Percentiles rank a stretch among this genome's conserved stretches.
Conservation (phyloP, 495 filamentous ascomycete genomes). For the Aspergillus cristatus region DNA sequence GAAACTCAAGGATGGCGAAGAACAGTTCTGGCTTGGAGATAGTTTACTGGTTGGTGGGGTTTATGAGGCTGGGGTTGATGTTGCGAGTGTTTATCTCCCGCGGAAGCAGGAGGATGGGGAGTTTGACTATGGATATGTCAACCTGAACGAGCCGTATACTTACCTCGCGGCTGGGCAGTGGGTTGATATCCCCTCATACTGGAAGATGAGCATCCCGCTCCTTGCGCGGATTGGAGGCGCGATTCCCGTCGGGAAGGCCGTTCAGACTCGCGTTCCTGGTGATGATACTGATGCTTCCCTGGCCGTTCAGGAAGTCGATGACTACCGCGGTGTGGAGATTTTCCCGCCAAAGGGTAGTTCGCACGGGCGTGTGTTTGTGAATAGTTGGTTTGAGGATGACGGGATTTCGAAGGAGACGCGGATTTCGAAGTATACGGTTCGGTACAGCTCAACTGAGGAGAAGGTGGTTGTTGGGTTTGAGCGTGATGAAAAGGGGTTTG, state of each 20-base stretch:
- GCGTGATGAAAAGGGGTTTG: conserved; percentile 29
- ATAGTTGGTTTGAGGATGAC: conserved; percentile 56
- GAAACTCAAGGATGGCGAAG: conserved; percentile 45
- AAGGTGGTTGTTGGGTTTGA: conserved; percentile 32
- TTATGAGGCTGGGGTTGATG: conserved; percentile 46
- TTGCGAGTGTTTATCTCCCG: conserved; percentile 52
- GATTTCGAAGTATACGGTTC: conserved; percentile 34
- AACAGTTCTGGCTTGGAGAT: conserved; percentile 64
- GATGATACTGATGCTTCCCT: conserved; percentile 44
- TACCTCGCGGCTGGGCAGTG: conserved; percentile 51
- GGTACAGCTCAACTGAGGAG: conserved; percentile 36
- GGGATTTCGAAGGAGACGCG: conserved; percentile 41
- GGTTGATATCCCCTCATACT: conserved; percentile 48
- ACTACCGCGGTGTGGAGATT: conserved; percentile 54
- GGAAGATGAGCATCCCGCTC: conserved; percentile 52
- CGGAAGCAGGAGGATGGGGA: conserved; percentile 19
- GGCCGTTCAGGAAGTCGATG: conserved; percentile 45
- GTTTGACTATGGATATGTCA: conserved; percentile 49
- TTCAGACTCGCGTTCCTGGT: conserved; percentile 46
- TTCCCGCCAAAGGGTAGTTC: conserved; percentile 43
- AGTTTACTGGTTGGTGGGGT: conserved; percentile 56
- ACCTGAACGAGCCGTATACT: conserved; percentile 51
- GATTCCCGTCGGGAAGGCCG: conserved; percentile 47
- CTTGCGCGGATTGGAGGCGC: conserved; percentile 52
- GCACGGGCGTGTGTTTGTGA: conserved; percentile 28